Evolutionary conservation across 2,329 filamentous ascomycete genomes (phyloP).

Genomic region (Fulvia fulva): DNA sequence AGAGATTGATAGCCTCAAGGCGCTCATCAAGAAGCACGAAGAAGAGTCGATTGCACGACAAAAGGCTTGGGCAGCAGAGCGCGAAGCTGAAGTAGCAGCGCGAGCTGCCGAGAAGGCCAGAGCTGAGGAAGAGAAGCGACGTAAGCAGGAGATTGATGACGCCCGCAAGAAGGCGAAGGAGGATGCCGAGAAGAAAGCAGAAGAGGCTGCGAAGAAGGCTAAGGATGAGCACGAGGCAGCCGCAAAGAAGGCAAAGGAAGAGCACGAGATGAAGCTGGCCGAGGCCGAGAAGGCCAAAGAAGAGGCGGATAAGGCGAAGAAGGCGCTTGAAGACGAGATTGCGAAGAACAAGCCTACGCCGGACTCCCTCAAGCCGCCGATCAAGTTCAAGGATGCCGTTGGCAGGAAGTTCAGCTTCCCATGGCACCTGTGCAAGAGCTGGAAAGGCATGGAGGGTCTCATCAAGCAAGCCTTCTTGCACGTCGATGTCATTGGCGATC

Average conservation of each 20-base stretch:
- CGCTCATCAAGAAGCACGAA: constrained; percentile 41
- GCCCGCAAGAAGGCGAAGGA: constrained; percentile 45
- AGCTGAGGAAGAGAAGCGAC: constrained; percentile 50
- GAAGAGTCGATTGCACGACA: constrained; percentile 32
- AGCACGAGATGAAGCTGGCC: constrained; percentile 52
- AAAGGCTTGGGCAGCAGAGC: constrained; percentile 24
- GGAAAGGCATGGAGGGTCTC: constrained; percentile 47
- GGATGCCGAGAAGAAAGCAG: constrained; percentile 40
- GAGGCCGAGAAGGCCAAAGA: constrained; percentile 49
- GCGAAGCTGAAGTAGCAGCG: constrained; percentile 32
- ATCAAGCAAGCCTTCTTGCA: constrained; percentile 50
- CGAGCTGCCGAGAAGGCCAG: constrained; percentile 33
- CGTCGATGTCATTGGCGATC: constrained; percentile 44
- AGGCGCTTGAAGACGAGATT: constrained; percentile 46
- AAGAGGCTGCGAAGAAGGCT: constrained; percentile 43
- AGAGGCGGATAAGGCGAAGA: constrained; percentile 48
- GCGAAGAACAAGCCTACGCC: constrained; percentile 46
- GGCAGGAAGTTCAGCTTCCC: constrained; percentile 91
- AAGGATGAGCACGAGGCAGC: constrained; percentile 25
- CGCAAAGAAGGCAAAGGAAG: constrained; percentile 44
- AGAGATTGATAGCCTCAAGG: constrained; percentile 34
- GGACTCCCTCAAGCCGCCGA: constrained; percentile 64
- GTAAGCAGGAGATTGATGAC: constrained; percentile 40
- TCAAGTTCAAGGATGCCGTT: constrained; percentile 88
- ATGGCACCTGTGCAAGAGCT: constrained; percentile 73